Percentiles rank a stretch among this genome's conserved stretches.
These are phyloP conservation scores for Stagonosporopsis cucurbitacearum DNA, from an alignment of 2,329 filamentous ascomycete genomes.

Conservation along the genomic window DNA sequence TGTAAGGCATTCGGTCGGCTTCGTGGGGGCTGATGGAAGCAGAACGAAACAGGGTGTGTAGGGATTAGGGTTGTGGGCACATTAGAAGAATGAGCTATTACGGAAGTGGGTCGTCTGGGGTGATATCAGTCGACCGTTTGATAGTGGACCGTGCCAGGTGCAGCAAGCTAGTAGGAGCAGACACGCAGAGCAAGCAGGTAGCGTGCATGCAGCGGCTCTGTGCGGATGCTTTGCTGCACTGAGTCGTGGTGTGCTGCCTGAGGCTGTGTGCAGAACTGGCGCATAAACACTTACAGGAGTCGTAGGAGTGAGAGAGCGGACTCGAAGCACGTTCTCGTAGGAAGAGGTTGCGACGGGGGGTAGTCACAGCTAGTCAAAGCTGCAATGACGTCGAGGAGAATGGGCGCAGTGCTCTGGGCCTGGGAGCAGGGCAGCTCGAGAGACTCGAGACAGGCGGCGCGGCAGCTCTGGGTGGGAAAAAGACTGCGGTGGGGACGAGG, in stretches of 20 bases:
- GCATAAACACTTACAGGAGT: slow-evolving; percentile 28
- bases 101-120: slow-evolving; percentile 27
- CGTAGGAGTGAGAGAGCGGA: slow-evolving; percentile 27
- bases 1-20: slow-evolving; percentile 79
- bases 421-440: neutral
- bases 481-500: slow-evolving; percentile 24
- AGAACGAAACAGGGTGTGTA: slow-evolving; percentile 41
- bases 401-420: slow-evolving; percentile 22
- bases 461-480: slow-evolving; percentile 26
- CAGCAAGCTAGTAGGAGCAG: slow-evolving; percentile 22
- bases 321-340: slow-evolving; percentile 22
- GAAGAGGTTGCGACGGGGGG: slow-evolving; percentile 16
- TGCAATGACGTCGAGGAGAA: slow-evolving; percentile 41
- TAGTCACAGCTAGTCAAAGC: slow-evolving; percentile 41
- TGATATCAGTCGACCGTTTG: slow-evolving; percentile 21
- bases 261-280: no score
- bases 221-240: neutral
- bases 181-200: neutral
- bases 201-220: neutral
- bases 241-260: neutral
- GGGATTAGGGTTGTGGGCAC: slow-evolving; percentile 48
- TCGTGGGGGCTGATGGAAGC: slow-evolving; percentile 36
- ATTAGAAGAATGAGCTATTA: slow-evolving; percentile 51
- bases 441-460: slow-evolving; percentile 16
- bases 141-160: slow-evolving; percentile 2